Evolutionary conservation across 352 stramenopile genomes (phyloP).

Genomic region (Phytophthora pistaciae): DNA sequence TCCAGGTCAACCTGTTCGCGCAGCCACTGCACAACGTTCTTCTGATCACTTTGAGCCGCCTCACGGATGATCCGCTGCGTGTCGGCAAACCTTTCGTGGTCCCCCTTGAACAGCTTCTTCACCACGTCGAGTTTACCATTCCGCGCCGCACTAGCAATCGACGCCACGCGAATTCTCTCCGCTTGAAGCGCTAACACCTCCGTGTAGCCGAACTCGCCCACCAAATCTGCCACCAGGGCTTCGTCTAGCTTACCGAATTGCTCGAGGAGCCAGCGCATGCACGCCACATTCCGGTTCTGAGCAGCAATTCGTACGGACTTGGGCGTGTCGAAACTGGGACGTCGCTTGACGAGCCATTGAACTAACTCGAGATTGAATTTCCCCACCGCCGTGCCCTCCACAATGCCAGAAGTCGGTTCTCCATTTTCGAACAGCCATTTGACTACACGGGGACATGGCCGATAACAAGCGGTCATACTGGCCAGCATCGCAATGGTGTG

Average conservation of each 20-base stretch:
- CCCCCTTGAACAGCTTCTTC: not conserved
- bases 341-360: not conserved
- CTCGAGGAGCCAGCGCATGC: constrained; percentile 1
- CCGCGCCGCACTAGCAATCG: not conserved
- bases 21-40: no score
- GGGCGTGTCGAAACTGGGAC: not conserved
- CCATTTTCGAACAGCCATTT: constrained; percentile 2
- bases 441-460: not conserved
- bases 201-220: not conserved
- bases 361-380: not conserved
- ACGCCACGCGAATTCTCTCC: not conserved
- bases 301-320: not conserved
- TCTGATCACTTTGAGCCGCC: no score
- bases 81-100: no score
- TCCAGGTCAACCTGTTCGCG: no score
- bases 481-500: not conserved
- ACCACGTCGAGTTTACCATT: not conserved
- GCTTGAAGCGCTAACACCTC: not conserved
- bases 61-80: no score
- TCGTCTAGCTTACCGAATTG: not conserved
- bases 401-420: not conserved
- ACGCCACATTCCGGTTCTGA: not conserved
- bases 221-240: not conserved
- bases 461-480: not conserved
- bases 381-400: not conserved